These are phyloP conservation scores for Acidiella bohemica DNA, from an alignment of 495 filamentous ascomycete genomes.

Conservation along the genomic window DNA sequence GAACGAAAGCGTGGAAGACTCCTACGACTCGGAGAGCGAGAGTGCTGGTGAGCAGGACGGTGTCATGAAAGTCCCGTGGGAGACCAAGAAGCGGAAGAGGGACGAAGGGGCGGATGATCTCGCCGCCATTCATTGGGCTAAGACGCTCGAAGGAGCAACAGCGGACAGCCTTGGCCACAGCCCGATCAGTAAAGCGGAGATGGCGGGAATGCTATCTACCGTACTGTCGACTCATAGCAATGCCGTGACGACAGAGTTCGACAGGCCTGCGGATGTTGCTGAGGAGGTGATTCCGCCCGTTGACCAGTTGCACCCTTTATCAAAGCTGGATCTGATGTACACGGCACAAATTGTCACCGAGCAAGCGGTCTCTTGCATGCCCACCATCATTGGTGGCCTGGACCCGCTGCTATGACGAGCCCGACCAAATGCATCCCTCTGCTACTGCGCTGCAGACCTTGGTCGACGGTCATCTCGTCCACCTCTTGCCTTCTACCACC, in stretches of 20 bases:
- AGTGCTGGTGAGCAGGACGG: conserved; percentile 5
- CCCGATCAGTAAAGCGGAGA: background rate
- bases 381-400: conserved; percentile 1
- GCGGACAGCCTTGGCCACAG: background rate
- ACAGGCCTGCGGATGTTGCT: too few relatives aligned
- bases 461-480: background rate
- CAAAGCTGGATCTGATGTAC: conserved; percentile 27
- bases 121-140: background rate
- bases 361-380: conserved; percentile 22
- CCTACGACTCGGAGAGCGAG: background rate
- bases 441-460: background rate
- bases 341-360: conserved; percentile 38
- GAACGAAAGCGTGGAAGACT: conserved; percentile 13
- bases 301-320: background rate
- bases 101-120: background rate
- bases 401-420: background rate
- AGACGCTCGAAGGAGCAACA: background rate
- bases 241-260: too few relatives aligned
- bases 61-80: conserved; percentile 14
- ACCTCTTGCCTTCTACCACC: conserved; percentile 1
- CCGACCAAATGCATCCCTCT: background rate
- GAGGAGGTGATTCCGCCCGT: background rate
- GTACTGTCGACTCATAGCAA: background rate
- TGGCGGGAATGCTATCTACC: background rate
- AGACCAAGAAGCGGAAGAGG: conserved; percentile 13